phyloP scores from a whole-genome alignment of 352 stramenopile species.

The Detonula confervacea region DNA sequence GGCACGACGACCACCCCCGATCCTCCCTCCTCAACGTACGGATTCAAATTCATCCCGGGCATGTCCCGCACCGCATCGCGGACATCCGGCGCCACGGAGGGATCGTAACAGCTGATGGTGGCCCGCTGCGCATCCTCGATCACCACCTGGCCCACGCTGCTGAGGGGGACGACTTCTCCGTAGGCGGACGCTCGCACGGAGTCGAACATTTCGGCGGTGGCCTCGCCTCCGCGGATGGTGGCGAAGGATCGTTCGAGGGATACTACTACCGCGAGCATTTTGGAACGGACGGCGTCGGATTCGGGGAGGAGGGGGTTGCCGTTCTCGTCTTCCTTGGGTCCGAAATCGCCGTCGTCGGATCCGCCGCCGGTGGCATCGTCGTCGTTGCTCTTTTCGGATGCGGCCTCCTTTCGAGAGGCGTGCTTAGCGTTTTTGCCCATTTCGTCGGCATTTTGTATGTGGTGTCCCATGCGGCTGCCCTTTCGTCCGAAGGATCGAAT shows the following conservation, averaged over 20 bases:
- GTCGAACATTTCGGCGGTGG: slow-evolving; percentile 81
- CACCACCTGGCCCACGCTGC: slow-evolving; percentile 77
- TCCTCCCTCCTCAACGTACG: slow-evolving; percentile 74
- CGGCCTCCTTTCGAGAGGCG: neutral
- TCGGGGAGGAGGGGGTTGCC: slow-evolving; percentile 65
- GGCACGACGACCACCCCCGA: slow-evolving; percentile 70
- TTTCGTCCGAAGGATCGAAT: slow-evolving; percentile 51
- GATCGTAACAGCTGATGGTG: slow-evolving; percentile 81
- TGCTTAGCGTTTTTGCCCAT: slow-evolving; percentile 49
- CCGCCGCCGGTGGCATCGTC: slow-evolving; percentile 30
- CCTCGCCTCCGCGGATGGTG: slow-evolving; percentile 74
- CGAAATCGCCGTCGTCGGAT: slow-evolving; percentile 32
- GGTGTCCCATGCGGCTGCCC: slow-evolving; percentile 68
- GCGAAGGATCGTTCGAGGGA: slow-evolving; percentile 67
- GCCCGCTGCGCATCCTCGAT: slow-evolving; percentile 74
- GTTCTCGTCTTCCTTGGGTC: slow-evolving; percentile 57
- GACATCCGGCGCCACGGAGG: slow-evolving; percentile 68
- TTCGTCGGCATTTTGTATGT: slow-evolving; percentile 70
- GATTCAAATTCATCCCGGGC: slow-evolving; percentile 73
- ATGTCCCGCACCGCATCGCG: slow-evolving; percentile 69
- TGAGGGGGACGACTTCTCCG: slow-evolving; percentile 64
- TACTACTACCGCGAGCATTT: slow-evolving; percentile 72
- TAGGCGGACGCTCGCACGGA: slow-evolving; percentile 75
- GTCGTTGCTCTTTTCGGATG: no score
- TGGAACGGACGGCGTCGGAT: slow-evolving; percentile 41